phyloP scores from a whole-genome alignment of 129 eudicot genomes.

The Ambrosia trifida region DNA sequence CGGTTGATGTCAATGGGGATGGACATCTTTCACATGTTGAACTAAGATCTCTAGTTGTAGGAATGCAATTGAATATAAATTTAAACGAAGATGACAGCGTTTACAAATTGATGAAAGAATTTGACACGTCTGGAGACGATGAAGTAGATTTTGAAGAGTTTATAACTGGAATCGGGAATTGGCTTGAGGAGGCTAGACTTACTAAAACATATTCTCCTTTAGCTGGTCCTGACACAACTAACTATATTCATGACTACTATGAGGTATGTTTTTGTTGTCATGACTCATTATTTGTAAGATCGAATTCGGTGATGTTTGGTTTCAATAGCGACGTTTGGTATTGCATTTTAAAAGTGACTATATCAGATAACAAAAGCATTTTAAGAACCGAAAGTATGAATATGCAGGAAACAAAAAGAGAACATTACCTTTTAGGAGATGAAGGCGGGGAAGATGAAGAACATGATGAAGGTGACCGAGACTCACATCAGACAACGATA shows the following conservation, averaged over 20 bases:
- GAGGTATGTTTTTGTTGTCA: constrained; percentile 2
- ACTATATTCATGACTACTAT: constrained; percentile 34
- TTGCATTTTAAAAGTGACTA: too few species aligned
- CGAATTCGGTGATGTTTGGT: neutral
- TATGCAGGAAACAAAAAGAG: constrained; percentile 63
- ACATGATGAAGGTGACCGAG: constrained; percentile 38
- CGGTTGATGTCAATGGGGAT: constrained; percentile 51
- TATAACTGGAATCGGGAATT: constrained; percentile 42
- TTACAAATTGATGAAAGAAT: constrained; percentile 59
- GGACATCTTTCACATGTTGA: constrained; percentile 48
- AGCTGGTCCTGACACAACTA: constrained; percentile 38
- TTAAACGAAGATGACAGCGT: constrained; percentile 53
- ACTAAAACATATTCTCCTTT: constrained; percentile 26
- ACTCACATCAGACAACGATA: constrained; percentile 46
- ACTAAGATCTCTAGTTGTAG: constrained; percentile 58
- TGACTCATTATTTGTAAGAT: neutral
- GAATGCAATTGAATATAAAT: constrained; percentile 57
- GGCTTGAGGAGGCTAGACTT: constrained; percentile 59
- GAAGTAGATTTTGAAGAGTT: constrained; percentile 48
- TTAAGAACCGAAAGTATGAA: neutral
- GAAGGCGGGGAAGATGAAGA: constrained; percentile 48
- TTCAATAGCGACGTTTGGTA: too few species aligned
- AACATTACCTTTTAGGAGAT: constrained; percentile 55
- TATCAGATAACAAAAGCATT: neutral
- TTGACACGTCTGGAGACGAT: constrained; percentile 53